Evolutionary conservation across 176 grass and related monocot species (phyloP).

Genomic region (Oryza brachyantha): DNA sequence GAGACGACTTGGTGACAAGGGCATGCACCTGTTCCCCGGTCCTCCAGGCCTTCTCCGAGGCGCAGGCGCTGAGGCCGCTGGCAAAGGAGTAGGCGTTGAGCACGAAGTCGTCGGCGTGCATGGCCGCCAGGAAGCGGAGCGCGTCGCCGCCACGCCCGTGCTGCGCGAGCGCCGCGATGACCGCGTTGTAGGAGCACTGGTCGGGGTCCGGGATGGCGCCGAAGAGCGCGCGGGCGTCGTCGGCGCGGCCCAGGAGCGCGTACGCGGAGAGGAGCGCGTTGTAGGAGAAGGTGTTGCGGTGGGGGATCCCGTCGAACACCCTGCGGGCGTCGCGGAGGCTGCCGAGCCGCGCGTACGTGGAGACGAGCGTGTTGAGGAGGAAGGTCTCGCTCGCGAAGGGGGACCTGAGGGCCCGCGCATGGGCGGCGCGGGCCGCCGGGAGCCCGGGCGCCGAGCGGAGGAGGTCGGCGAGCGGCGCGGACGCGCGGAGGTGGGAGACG

Average conservation of each 20-base stretch:
- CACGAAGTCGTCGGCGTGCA: constrained; percentile 39
- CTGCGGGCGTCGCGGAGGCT: constrained; percentile 35
- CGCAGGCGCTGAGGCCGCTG: constrained; percentile 32
- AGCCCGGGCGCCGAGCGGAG: constrained; percentile 5
- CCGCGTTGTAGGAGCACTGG: constrained; percentile 51
- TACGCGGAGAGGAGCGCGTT: constrained; percentile 40
- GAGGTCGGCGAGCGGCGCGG: constrained; percentile 28
- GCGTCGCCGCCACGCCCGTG: constrained; percentile 24
- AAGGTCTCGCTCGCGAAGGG: constrained; percentile 26
- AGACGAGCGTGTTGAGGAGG: constrained; percentile 34
- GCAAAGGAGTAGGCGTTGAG: constrained; percentile 38
- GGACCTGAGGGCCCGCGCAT: constrained; percentile 22
- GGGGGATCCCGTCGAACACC: constrained; percentile 45
- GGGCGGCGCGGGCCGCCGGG: not conserved
- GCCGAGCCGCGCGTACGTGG: constrained; percentile 30
- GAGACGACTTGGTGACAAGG: constrained; percentile 19
- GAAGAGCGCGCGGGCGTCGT: constrained; percentile 33
- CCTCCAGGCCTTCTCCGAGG: constrained; percentile 12
- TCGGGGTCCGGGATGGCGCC: constrained; percentile 40
- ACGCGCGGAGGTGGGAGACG: constrained; percentile 25
- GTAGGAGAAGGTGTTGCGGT: constrained; percentile 45
- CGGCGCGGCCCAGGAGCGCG: constrained; percentile 31
- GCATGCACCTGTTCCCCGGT: constrained; percentile 30
- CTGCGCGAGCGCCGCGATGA: constrained; percentile 39
- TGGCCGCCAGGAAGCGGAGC: constrained; percentile 27